A percentile compares a stretch with the other conserved stretches of the same genome.
These are phyloP conservation scores for Candida tallmaniae DNA, from an alignment of 805 yeast species.

Conservation along the genomic window DNA sequence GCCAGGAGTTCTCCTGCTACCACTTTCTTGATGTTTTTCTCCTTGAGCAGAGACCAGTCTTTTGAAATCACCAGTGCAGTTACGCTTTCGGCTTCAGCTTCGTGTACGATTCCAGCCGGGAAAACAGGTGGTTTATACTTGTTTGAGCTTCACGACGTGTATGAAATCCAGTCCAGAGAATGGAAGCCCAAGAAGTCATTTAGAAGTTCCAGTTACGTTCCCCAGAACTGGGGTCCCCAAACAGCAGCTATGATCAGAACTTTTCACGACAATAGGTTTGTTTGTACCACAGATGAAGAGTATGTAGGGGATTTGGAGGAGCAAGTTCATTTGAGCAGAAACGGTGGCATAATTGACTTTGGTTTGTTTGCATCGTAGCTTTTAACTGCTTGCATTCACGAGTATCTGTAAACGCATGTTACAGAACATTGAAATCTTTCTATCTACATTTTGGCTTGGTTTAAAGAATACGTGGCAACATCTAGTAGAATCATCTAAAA, in stretches of 20 bases:
- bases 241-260: slow-evolving; percentile 8
- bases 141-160: slow-evolving; percentile 6
- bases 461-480: no score
- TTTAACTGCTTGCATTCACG: no score
- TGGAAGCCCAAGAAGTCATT: slow-evolving; percentile 8
- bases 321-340: background rate
- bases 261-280: slow-evolving; percentile 4
- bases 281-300: slow-evolving; percentile 5
- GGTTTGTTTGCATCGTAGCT: background rate
- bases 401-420: no score
- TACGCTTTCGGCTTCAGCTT: slow-evolving; percentile 5
- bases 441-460: no score
- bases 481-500: no score
- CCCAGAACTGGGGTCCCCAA: slow-evolving; percentile 2
- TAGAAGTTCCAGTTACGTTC: background rate
- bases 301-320: slow-evolving; percentile 1
- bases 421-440: no score
- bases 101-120: slow-evolving; percentile 10
- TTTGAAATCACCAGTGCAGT: slow-evolving; percentile 3
- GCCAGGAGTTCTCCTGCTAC: background rate
- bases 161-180: slow-evolving; percentile 4
- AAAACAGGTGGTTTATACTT: slow-evolving; percentile 10
- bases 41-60: background rate
- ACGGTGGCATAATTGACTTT: slow-evolving; percentile 3
- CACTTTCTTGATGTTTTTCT: slow-evolving; percentile 1